Percentiles rank a stretch among this genome's conserved stretches.
phyloP scores from a whole-genome alignment of 768 basidiomycete genomes.

The Daedalea quercina region DNA sequence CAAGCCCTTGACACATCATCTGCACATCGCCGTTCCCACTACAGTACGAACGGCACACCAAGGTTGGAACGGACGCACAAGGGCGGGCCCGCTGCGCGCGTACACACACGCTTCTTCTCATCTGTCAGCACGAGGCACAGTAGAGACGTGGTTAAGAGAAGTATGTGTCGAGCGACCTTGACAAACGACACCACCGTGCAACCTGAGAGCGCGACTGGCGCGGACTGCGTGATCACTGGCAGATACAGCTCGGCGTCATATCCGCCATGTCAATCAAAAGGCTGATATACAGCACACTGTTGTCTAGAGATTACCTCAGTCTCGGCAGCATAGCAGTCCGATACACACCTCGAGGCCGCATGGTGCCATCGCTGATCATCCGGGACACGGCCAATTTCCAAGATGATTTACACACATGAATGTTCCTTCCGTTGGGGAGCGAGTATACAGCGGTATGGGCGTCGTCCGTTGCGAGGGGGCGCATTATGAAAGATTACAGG shows the following conservation, averaged over 20 bases:
- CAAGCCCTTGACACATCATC: neutral
- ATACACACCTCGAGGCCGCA: neutral
- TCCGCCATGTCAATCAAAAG: neutral
- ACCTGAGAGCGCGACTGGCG: neutral
- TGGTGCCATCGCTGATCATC: no score
- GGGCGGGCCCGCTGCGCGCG: neutral
- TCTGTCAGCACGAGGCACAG: constrained; percentile 1
- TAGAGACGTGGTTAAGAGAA: neutral
- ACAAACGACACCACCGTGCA: neutral
- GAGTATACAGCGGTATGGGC: neutral
- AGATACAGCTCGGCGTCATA: constrained; percentile 2
- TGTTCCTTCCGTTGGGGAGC: neutral
- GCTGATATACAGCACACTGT: neutral
- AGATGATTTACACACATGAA: neutral
- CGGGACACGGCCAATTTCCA: no score
- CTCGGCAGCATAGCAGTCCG: neutral
- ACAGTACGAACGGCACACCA: neutral
- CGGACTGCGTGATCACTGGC: constrained; percentile 3
- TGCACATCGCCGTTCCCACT: neutral
- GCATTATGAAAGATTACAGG: neutral
- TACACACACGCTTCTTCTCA: neutral
- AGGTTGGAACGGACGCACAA: neutral
- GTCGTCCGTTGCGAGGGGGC: neutral
- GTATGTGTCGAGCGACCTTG: neutral
- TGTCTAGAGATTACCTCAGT: neutral